Evolutionary conservation across 148 eudicot species (phyloP), one percentile per base, ranked within the genome.

Genomic region (Rhododendron griersonianum): DNA sequence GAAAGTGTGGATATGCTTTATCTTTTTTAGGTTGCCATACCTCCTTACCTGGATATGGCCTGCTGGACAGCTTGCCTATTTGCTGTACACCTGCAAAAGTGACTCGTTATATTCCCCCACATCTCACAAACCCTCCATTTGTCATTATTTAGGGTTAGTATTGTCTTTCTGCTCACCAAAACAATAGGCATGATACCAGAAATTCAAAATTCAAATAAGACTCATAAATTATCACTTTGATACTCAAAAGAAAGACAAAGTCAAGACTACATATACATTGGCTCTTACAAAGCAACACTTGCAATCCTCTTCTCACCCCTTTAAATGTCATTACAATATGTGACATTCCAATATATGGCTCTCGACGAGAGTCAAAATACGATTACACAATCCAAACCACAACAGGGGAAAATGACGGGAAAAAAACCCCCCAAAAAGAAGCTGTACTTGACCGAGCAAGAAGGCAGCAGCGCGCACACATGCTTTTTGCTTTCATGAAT

Each of bases 281-380:
- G 76, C 87, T 85, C 84, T 83, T 82, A 51, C 67, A 85, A 67
- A 82, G 57, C 14, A 44, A 63, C 48, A 85, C 47, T 39, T 39
- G 39, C 53, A 69, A 51, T 73, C 84, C 47, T 51, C 55, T 35
- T 86, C 41, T 47, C 51, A 86, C 25, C 25, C 80, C 85, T 78
- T 57, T 57, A 48, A 86, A 50, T 81, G 89, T 61, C 89, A 87
- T 84, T 81, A 84, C 90, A 86, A 89, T 57, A 67, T 82, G 78
- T 85, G 89, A 83, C 88, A 80, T 84, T 76, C 51, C 83, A 80
- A 81, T 53, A 73, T 81, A 88, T 11, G 37, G 82, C 71, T 61
- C 73, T 78, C 85, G 25, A 86, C 0, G 83, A 86, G 86, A 88
- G 84, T 37, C 86, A 65, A 44, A 86, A 83, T 44, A 71, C 6